Evolutionary conservation across 1,139 yeast genomes (phyloP), one percentile per base, ranked within the genome.

Genomic region (Debaryomyces psychrophilus): DNA sequence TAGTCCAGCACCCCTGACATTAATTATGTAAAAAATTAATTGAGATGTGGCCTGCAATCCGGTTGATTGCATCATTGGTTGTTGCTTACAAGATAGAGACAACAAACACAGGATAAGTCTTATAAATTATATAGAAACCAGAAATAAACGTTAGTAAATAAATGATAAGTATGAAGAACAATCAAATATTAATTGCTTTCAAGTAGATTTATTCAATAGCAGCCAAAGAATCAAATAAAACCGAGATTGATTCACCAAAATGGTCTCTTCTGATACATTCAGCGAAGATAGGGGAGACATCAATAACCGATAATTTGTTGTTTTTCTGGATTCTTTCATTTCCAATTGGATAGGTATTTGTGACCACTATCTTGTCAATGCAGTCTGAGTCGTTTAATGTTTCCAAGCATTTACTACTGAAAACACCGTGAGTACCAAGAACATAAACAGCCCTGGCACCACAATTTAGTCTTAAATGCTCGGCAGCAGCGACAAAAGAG

Each of bases 181-280:
- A 8, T 18, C 37, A 27, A 17, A 34, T 8, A 29, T 37, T 38
- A 35, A 36, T 31, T 41, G 20, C 22, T 20, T 20, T 20, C 22
- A 20, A 4, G 22, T 20, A 20, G 20, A 28, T 14, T 55, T 64
- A 79, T 53, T 77, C 82, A 43, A 85, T 73, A 41, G 87, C 81
- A 46, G 90, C 85, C 56, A 90, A 76, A 37, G 95, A 90, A 66
- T 90, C 96, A 64, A 92, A 92, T 58, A 92, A 73, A 31, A 90
- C 96, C 29, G 96, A 87, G 53, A 92, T 92, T 53, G 95, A 86
- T 71, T 92, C 98, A 63, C 98, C 99, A 60, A 92, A 92, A 67
- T 95, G 99, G 65, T 93, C 97, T 73, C 99, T 87, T 73, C 99
- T 84, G 53, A 95, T 93, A 69, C 98, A 93, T 72, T 95, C 99